Evolutionary conservation across 192 early-diverging fungal genomes (phyloP).

Genomic region (Linderina pennispora): DNA sequence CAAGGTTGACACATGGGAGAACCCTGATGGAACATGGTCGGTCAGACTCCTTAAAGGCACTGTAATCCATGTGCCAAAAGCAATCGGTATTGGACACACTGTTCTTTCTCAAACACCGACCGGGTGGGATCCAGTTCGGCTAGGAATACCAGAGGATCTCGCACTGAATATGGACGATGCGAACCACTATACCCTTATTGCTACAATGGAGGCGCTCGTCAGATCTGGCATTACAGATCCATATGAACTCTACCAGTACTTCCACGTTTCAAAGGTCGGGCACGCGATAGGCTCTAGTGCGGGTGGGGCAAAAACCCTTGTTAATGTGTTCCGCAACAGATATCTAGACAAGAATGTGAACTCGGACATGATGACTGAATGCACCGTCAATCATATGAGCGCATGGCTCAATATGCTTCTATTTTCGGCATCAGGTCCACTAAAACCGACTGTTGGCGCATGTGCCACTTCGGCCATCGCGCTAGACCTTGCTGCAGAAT

Average conservation of each 20-base stretch:
- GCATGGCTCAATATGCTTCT: constrained; percentile 90
- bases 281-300: constrained; percentile 84
- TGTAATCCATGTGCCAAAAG: constrained; percentile 78
- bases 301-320: constrained; percentile 69
- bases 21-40: constrained; percentile 51
- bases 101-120: constrained; percentile 86
- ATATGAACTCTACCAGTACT: constrained; percentile 90
- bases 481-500: constrained; percentile 81
- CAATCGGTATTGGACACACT: constrained; percentile 71
- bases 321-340: constrained; percentile 70
- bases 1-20: constrained; percentile 49
- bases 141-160: constrained; percentile 84
- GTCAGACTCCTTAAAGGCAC: constrained; percentile 78
- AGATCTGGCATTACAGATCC: constrained; percentile 85
- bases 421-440: constrained; percentile 33
- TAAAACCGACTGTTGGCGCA: constrained; percentile 59
- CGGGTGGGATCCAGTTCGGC: constrained; percentile 80
- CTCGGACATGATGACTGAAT: constrained; percentile 82
- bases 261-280: constrained; percentile 85
- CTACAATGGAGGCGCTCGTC: constrained; percentile 81
- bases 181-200: constrained; percentile 73
- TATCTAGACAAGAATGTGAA: constrained; percentile 70
- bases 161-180: constrained; percentile 79
- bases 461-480: constrained; percentile 86
- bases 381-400: constrained; percentile 90